Base-by-base conservation (phyloP, 495 filamentous ascomycete species). In the Penicillium daleae region DNA sequence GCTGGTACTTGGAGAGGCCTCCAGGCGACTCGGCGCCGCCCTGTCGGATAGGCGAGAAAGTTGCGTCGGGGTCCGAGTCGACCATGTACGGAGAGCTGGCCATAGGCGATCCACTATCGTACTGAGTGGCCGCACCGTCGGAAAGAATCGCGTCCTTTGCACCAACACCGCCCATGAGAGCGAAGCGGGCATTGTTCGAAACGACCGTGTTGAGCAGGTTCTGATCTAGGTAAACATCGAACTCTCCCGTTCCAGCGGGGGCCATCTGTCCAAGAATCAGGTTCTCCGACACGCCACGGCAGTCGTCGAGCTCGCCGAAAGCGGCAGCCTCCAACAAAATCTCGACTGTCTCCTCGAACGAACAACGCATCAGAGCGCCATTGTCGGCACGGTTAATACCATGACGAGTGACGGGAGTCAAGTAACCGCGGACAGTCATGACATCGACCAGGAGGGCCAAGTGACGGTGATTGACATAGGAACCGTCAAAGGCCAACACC, bases 361-460 rank as follows among this genome's bases (percentile, higher is more conserved):
- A 99, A 82, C 95, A 99, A 72, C 95, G 89, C 95, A 99, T 99
- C 69, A 99, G 82, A 2, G 95, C 95, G 81, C 95, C 95, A 51
- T 96, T 99, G 68, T 99, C 96, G 13, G 92, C 90, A 66, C 96
- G 87, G 78, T 99, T 99, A 77, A 99, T 99, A 80, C 95, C 95
- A 64, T 98, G 96, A 75, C 95, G 92, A 59, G 95, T 98, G 57
- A 98, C 93, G 6, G 95, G 93, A 74, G 96, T 96, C 66, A 99
- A 83, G 66, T 90, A 89, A 50, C 95, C 95, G 49, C 95, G 87
- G 56, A 93, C 90, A 19, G 93, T 97, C 95, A 99, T 99, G 56
- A 99, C 92, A 77, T 99, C 95, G 62, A 96, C 92, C 54, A 99
- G 79, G n/a, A 99, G 89, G 21, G 92, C 89, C 78, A 98, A 83